Evolutionary conservation across 352 stramenopile species (phyloP).

Genomic region (Pythium oligandrum): DNA sequence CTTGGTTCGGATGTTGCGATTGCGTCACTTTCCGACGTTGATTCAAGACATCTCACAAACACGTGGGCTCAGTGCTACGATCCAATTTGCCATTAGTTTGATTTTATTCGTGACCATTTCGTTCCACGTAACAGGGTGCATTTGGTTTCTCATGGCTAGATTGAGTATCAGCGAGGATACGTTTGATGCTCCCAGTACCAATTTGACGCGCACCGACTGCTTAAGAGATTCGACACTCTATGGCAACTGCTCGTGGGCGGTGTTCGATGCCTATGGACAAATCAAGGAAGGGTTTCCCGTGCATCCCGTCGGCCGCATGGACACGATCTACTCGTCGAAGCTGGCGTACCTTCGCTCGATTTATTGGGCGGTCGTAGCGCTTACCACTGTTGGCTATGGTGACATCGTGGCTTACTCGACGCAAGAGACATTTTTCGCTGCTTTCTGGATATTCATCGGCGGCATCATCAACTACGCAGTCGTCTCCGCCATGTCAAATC

Average conservation of each 20-base stretch:
- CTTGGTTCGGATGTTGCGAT: constrained; percentile 41
- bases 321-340: constrained; percentile 39
- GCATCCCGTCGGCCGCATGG: constrained; percentile 24
- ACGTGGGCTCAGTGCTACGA: constrained; percentile 48
- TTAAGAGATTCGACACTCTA: constrained; percentile 42
- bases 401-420: constrained; percentile 75
- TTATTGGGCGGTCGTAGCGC: constrained; percentile 70
- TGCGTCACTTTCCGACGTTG: constrained; percentile 39
- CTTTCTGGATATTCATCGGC: constrained; percentile 70
- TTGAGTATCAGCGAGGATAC: constrained; percentile 31
- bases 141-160: constrained; percentile 73
- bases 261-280: constrained; percentile 64
- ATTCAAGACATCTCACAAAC: constrained; percentile 58
- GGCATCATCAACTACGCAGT: constrained; percentile 78
- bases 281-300: constrained; percentile 42
- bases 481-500: constrained; percentile 76
- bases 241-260: constrained; percentile 66
- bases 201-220: constrained; percentile 28
- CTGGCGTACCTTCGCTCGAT: constrained; percentile 71
- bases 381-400: constrained; percentile 70
- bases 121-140: constrained; percentile 54
- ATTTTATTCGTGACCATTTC: constrained; percentile 60
- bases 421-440: constrained; percentile 60
- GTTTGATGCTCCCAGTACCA: constrained; percentile 4
- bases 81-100: constrained; percentile 47